A percentile compares a stretch with the other conserved stretches of the same genome.
Conservation (phyloP, 1,284 basidiomycete genomes). For the Boletus sp. region DNA sequence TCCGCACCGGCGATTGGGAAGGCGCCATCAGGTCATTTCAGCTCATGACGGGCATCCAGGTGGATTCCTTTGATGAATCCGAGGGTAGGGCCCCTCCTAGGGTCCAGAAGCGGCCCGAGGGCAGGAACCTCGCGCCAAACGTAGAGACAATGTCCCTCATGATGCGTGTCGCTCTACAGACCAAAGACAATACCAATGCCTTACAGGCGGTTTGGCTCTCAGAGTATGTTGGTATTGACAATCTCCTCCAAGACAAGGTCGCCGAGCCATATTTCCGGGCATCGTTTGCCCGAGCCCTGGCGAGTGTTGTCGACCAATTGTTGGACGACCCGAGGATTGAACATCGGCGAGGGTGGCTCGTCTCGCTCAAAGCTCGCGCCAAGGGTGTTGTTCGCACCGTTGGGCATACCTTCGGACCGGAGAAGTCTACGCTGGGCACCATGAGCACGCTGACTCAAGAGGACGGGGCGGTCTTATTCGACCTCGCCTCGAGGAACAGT, state of each 20-base stretch:
- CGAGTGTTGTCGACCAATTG: conserved; percentile 12
- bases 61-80: conserved; percentile 50
- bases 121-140: conserved; percentile 43
- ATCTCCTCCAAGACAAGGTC: conserved; percentile 19
- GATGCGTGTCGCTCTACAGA: conserved; percentile 49
- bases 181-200: conserved; percentile 44
- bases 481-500: conserved; percentile 26
- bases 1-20: conserved; percentile 58
- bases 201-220: conserved; percentile 58
- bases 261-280: conserved; percentile 25
- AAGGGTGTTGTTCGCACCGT: conserved; percentile 14
- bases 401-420: conserved; percentile 10
- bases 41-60: conserved; percentile 60
- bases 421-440: conserved; percentile 18
- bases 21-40: conserved; percentile 54
- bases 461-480: conserved; percentile 25
- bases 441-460: conserved; percentile 15
- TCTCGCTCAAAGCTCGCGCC: conserved; percentile 21
- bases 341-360: conserved; percentile 19
- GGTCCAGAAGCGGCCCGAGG: conserved; percentile 38
- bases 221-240: conserved; percentile 39
- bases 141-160: conserved; percentile 49
- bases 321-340: conserved; percentile 19
- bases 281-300: conserved; percentile 28
- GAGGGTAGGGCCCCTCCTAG: conserved; percentile 31